Evolutionary conservation across 306 rosid genomes (phyloP), one percentile per base, ranked within the genome.

Genomic region (barrel medic (Medicago truncatula)): DNA sequence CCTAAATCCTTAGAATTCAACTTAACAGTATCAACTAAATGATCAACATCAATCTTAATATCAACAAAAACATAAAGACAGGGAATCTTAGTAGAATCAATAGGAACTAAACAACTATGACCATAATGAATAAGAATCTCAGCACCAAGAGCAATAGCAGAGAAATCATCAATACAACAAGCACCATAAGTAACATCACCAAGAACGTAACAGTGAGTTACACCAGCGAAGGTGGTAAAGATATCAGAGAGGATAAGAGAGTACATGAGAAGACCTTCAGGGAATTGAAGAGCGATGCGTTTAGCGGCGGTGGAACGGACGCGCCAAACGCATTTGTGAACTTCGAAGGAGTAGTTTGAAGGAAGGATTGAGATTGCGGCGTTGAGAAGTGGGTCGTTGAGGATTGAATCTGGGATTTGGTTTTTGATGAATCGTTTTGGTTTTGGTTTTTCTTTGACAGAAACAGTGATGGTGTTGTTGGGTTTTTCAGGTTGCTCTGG

Each of bases 231-330:
- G 57, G 92, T 78, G 77, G 98, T 85, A 87, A 93, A 82, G 83
- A 93, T 93, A 60, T 93, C 96, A 34, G 98, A 89, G 71, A 93
- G 87, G 10, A 85, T 81, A 12, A 93, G 87, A 21, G 98, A 90
- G 81, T 89, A 93, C 96, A 93, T 93, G 79, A 93, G 98, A 61
- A 93, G 96, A 34, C 98, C 98, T 75, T 93, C 98, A 0, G 98
- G 96, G 50, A 90, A 90, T 62, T 90, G 96, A 20, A 93, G 95
- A 11, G 96, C 96, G 21, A 93, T 85, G 57, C 90, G 89, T 64
- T 87, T 75, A 67, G 96, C 89, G 4, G 62, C 20, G 1, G 91
- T 70, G 80, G 98, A 93, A 59, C 80, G 85, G 21, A 90, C 88
- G 11, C 96, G 98, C 96, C 90, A 93, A 39, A 93, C 85, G 65